Evolutionary conservation across 495 filamentous ascomycete species (phyloP).

Genomic region (Talaromyces ruber): DNA sequence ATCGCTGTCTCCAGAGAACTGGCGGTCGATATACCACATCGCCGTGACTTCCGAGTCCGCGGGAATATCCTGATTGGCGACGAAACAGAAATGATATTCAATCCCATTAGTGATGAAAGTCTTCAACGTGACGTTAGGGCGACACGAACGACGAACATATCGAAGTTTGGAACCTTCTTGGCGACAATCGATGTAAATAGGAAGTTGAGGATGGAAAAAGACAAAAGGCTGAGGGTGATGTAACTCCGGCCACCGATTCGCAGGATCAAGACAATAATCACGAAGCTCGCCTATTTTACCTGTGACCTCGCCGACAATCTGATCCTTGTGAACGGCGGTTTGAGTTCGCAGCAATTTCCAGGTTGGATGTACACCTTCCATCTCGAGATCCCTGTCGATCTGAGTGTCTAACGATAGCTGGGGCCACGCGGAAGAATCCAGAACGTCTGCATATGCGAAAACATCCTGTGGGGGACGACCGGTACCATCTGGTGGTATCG

Average conservation of each 20-base stretch:
- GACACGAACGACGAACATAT: constrained; percentile 82
- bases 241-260: constrained; percentile 67
- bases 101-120: constrained; percentile 66
- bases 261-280: constrained; percentile 62
- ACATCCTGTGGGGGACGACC: constrained; percentile 35
- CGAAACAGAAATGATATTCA: constrained; percentile 83
- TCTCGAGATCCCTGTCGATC: constrained; percentile 31
- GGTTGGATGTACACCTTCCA: constrained; percentile 40
- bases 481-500: constrained; percentile 30
- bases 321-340: constrained; percentile 49
- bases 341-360: constrained; percentile 69
- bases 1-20: constrained; percentile 32
- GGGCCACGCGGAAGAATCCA: constrained; percentile 48
- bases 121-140: constrained; percentile 72
- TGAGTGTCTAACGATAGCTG: constrained; percentile 36
- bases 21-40: constrained; percentile 54
- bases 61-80: constrained; percentile 65
- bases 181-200: constrained; percentile 86
- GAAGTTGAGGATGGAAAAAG: constrained; percentile 71
- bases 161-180: constrained; percentile 74
- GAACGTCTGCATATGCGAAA: constrained; percentile 42
- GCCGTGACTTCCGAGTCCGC: constrained; percentile 55
- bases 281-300: constrained; percentile 75
- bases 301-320: constrained; percentile 76
- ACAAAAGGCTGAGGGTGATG: constrained; percentile 79